Conservation (phyloP, 768 basidiomycete species). For the Macrolepiota fuliginosa region DNA sequence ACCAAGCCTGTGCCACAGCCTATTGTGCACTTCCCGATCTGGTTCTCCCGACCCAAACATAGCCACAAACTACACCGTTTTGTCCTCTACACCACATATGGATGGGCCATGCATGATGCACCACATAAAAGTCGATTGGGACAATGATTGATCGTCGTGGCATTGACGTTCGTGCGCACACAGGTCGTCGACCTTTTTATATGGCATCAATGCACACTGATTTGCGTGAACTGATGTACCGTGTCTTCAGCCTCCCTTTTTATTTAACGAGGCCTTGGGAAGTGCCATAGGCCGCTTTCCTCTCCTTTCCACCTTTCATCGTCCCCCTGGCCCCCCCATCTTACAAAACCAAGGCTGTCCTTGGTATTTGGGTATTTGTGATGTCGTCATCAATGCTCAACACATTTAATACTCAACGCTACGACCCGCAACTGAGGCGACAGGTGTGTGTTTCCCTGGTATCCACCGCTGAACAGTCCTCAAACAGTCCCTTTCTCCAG, state of each 20-base stretch:
- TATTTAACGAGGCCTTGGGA: not conserved
- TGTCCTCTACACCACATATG: not conserved
- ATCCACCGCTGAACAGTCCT: not conserved
- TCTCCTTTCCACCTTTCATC: not conserved
- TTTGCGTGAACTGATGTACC: not conserved
- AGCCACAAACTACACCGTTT: not conserved
- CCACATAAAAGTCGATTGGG: not conserved
- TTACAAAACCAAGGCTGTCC: not conserved
- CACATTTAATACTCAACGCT: constrained; percentile 3
- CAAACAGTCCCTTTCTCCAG: not conserved
- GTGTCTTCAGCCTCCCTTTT: not conserved
- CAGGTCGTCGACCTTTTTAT: not conserved
- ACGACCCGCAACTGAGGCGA: not conserved
- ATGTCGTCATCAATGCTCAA: not conserved
- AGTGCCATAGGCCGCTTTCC: not conserved
- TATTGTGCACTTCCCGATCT: too few relatives aligned
- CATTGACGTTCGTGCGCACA: not conserved
- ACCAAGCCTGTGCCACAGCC: too few relatives aligned
- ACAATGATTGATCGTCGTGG: not conserved
- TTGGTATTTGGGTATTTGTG: not conserved
- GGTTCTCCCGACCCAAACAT: too few relatives aligned
- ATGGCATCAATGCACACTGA: not conserved
- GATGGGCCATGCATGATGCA: not conserved
- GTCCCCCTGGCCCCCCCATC: not conserved
- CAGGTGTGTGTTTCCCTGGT: not conserved